These are phyloP conservation scores for Pleurotus eryngii DNA, from an alignment of 768 basidiomycete genomes.

Conservation along the genomic window DNA sequence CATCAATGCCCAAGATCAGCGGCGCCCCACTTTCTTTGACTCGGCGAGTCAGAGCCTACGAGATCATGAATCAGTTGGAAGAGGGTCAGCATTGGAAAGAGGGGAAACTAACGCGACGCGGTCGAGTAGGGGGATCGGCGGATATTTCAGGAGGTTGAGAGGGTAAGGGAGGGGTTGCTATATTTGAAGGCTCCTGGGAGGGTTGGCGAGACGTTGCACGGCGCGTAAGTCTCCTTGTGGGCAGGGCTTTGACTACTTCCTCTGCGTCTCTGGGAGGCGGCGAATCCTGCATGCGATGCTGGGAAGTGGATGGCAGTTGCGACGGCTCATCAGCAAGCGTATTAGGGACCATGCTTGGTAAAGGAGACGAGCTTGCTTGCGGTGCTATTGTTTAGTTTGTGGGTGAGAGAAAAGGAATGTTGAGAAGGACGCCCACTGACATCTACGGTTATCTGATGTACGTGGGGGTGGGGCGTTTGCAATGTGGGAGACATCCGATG, in stretches of 20 bases:
- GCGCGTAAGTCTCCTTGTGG: conserved; percentile 27
- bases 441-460: not conserved
- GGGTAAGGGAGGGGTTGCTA: too few species aligned
- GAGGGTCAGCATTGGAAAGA: too few species aligned
- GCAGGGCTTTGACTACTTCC: conserved; percentile 10
- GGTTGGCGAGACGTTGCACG: conserved; percentile 38
- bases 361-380: conserved; percentile 19
- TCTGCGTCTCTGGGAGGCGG: not conserved
- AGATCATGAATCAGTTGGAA: not conserved
- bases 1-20: conserved; percentile 41
- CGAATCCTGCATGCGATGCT: not conserved
- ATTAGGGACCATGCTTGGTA: conserved; percentile 51
- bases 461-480: not conserved
- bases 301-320: conserved; percentile 21
- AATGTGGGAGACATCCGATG: conserved; percentile 26
- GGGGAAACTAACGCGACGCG: too few species aligned
- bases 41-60: conserved; percentile 42
- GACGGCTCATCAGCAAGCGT: conserved; percentile 51
- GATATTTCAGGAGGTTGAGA: too few species aligned
- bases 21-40: conserved; percentile 30
- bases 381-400: too few species aligned
- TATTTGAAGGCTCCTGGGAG: conserved; percentile 30
- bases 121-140: too few species aligned
- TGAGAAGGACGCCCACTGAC: conserved; percentile 1
- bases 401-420: too few species aligned